Conservation (phyloP, 768 basidiomycete species). For the Lentinula edodes region DNA sequence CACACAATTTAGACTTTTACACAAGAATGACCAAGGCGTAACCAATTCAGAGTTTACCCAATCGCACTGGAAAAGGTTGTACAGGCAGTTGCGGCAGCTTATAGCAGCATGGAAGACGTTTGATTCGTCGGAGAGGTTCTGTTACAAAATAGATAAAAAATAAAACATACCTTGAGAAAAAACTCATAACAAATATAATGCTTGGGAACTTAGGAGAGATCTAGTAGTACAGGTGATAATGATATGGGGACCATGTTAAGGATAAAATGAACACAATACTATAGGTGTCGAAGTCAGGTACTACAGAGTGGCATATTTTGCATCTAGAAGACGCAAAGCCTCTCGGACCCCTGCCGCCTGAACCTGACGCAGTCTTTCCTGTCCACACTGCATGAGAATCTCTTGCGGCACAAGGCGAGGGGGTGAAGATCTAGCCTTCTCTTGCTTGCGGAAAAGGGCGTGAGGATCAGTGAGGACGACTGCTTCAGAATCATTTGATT, state of each 20-base stretch:
- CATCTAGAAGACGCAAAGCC: slow-evolving; percentile 69
- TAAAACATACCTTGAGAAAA: not conserved
- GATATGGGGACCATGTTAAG: not conserved
- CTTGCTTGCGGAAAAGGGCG: slow-evolving; percentile 44
- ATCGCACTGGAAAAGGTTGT: slow-evolving; percentile 28
- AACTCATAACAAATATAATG: not conserved
- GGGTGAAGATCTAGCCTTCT: slow-evolving; percentile 34
- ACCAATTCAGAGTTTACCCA: slow-evolving; percentile 20
- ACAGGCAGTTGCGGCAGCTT: slow-evolving; percentile 25
- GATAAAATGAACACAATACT: not conserved
- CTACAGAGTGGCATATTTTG: slow-evolving; percentile 33
- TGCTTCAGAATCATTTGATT: slow-evolving; percentile 24
- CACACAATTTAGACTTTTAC: slow-evolving; percentile 40
- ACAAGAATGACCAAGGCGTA: slow-evolving; percentile 15
- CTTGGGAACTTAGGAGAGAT: not conserved
- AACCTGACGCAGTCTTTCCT: slow-evolving; percentile 56
- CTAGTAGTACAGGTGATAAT: not conserved
- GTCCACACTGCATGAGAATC: slow-evolving; percentile 57
- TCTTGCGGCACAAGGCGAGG: slow-evolving; percentile 57
- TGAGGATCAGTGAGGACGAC: slow-evolving; percentile 50
- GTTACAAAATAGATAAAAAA: slow-evolving; percentile 1
- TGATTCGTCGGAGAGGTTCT: not conserved
- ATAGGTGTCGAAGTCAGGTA: slow-evolving; percentile 6
- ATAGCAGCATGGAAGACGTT: slow-evolving; percentile 9
- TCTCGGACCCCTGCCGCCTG: slow-evolving; percentile 68